Base-by-base conservation (phyloP, 2,329 filamentous ascomycete genomes). In the Aspergillus japonicus region DNA sequence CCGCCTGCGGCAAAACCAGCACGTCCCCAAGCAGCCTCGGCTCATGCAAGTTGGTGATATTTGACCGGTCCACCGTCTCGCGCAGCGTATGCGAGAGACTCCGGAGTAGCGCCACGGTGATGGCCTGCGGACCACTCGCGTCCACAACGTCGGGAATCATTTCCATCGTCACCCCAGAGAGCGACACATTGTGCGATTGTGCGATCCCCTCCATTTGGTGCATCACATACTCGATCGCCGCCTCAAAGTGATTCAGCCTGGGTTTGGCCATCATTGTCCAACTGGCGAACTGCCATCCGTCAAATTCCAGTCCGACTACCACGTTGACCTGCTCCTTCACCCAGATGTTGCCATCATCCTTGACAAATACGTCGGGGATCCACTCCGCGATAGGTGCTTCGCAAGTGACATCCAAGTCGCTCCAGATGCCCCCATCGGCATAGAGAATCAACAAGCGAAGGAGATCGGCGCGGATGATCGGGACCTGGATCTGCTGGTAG, bases 401-500 rank as follows among this genome's bases (percentile, higher is more conserved):
- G 58, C 73, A 76, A 42, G 61, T 56, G 1, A 78, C 71, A 52
- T 80, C 77, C 6, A 80, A 67, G 56, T 80, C 78, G 44, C 68
- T 76, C 72, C 74, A 80, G 19, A 79, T 70, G 10, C 77, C 78
- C 5, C 77, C 78, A 42, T 78, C 67, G 4, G 70, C 66, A 61
- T 70, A 77, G 1, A 80, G 66, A 35, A 80, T 70, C 5, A 80
- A 61, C 50, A 78, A 75, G 7, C 77, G 75, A 10, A 80, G 68
- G 12, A 80, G 69, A 58, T 80, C 78, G 23, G 76, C 77, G 63
- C 75, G 75, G 31, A 79, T 64, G 44, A 79, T 78, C 1, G 75
- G 76, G 2, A 69, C 62, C 8, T 57, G 57, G 1, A 70, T 59
- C 16, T 64, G 58, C 19, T 74, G 60, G 57, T 75, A 79, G 5